Evolutionary conservation across 495 filamentous ascomycete species (phyloP), one percentile per base, ranked within the genome.

Genomic region (Penicillium taxi): DNA sequence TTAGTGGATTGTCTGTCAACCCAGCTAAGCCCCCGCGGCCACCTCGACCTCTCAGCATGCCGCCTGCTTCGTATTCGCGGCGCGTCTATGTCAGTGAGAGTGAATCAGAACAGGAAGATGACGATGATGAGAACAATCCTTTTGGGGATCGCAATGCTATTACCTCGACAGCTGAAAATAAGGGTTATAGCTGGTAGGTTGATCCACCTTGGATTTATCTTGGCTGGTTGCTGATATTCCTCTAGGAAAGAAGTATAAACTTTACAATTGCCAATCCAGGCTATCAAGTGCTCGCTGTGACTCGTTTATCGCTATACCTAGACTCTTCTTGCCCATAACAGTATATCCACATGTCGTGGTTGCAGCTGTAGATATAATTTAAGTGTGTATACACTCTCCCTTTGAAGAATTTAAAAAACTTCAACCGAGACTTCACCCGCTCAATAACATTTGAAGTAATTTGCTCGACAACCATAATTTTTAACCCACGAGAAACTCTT

Each of bases 131-230:
- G 42, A 70, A 87, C 47, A 75, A 89, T 55, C 84, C 84, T 3
- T 90, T 90, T 49, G 81, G 80, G 11, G 83, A 90, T 53, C 68
- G 70, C 7, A 86, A 88, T 61, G 82, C 73, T 4, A 74, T 83
- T n/a, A 81, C 77, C 1, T 74, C 78, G 7, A 65, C 55, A 32
- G 50, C 63, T 27, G 79, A 80, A 56, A 66, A 62, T 20, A 48
- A 50, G 8, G 72, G 72, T 27, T 73, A 72, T 53, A 69, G 59
- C 31, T 82, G 77, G 79, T 67, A 57, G 8, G 55, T 52, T 21
- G 25, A 2, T 26, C 11, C 7, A 6, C 4, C 13, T 15, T 9
- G n/a, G n/a, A n/a, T 18, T 2, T 31, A 29, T 19, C 4, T 15
- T 12, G 6, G 1, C 15, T 4, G 13, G 6, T 38, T 31, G 16